Evolutionary conservation across 129 eudicot species (phyloP).

Genomic region (Arctium lappa): DNA sequence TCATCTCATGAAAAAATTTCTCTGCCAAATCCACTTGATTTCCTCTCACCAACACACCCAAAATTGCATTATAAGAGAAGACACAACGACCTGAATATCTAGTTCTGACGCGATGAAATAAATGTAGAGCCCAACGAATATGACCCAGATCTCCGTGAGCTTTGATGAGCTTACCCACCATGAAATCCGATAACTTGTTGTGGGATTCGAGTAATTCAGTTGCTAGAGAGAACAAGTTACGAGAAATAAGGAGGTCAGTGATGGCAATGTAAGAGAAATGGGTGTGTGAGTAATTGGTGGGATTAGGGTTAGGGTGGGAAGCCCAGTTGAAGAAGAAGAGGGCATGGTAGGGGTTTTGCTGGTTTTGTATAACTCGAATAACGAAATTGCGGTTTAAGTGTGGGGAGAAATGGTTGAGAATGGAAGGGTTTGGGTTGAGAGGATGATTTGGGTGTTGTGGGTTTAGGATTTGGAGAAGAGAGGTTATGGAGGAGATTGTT

Average conservation of each 20-base stretch:
- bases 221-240: conserved; percentile 37
- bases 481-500: conserved; percentile 37
- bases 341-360: conserved; percentile 54
- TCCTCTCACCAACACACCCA: conserved; percentile 50
- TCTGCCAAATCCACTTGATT: conserved; percentile 30
- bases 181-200: conserved; percentile 47
- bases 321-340: conserved; percentile 70
- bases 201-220: conserved; percentile 37
- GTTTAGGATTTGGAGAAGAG: conserved; percentile 43
- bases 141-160: conserved; percentile 54
- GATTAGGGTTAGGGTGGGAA: conserved; percentile 41
- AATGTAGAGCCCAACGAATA: conserved; percentile 37
- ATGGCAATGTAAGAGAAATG: conserved; percentile 54
- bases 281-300: conserved; percentile 39
- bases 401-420: conserved; percentile 46
- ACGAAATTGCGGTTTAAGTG: conserved; percentile 50
- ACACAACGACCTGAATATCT: conserved; percentile 34
- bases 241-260: conserved; percentile 38
- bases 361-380: conserved; percentile 33
- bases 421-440: conserved; percentile 37
- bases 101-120: conserved; percentile 35
- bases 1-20: conserved; percentile 31
- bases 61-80: conserved; percentile 52
- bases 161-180: conserved; percentile 58
- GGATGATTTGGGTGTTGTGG: conserved; percentile 44